A percentile compares a stretch with the other conserved stretches of the same genome.
Conservation (phyloP, 1,284 basidiomycete species). For the Cutaneotrichosporon cyanovorans region DNA sequence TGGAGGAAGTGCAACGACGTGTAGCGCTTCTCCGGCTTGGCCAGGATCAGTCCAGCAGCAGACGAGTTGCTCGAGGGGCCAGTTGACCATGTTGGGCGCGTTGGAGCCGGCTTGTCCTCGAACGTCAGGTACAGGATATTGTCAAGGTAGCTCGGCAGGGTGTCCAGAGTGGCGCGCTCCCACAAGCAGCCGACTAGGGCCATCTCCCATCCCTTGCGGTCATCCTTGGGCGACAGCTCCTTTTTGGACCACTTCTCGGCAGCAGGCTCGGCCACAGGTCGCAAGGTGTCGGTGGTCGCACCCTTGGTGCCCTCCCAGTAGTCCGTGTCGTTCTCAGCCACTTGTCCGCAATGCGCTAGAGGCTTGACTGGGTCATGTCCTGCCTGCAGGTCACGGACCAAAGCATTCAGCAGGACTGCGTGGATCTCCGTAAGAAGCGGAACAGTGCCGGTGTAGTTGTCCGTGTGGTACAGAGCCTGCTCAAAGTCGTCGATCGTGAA, state of each 20-base stretch:
- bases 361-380: constrained; percentile 29
- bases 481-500: constrained; percentile 94
- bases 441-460: constrained; percentile 59
- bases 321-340: constrained; percentile 35
- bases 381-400: constrained; percentile 59
- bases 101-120: constrained; percentile 43
- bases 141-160: constrained; percentile 66
- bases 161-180: constrained; percentile 72
- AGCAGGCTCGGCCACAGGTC: constrained; percentile 27
- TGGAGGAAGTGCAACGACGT: constrained; percentile 63
- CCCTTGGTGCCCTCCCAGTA: constrained; percentile 44
- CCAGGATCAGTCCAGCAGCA: constrained; percentile 30
- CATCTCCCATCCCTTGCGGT: constrained; percentile 59
- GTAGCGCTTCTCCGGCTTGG: constrained; percentile 60
- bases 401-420: constrained; percentile 75
- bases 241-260: constrained; percentile 30
- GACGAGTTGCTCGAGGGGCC: constrained; percentile 42
- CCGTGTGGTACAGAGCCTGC: constrained; percentile 69
- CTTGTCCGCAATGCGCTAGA: constrained; percentile 24
- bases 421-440: constrained; percentile 79
- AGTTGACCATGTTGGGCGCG: constrained; percentile 43
- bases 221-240: constrained; percentile 32
- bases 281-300: constrained; percentile 40
- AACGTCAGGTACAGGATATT: constrained; percentile 70
- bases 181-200: constrained; percentile 78